Base-by-base conservation (phyloP, 768 basidiomycete genomes). In the Lactarius hatsudake region DNA sequence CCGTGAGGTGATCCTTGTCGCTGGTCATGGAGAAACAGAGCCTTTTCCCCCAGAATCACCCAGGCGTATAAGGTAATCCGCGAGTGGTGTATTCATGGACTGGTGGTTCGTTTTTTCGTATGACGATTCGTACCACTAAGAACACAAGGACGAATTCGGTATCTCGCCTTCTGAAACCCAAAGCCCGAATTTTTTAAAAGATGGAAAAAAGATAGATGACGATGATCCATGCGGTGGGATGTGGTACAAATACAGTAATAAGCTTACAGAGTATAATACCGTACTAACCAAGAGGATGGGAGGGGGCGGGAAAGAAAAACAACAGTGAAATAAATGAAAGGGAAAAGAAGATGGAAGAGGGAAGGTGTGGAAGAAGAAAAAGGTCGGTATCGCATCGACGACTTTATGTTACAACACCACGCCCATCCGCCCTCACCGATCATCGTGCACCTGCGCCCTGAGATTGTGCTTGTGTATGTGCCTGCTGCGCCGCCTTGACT, bases 401-500 rank as follows among this genome's bases (percentile, higher is more conserved):
- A 23, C 20, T 30, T n/a, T 45, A 15, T 34, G n/a, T 15, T n/a
- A n/a, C 45, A n/a, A 40, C n/a, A 18, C 23, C 10, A 18, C 20
- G n/a, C 13, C 32, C 42, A 12, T 34, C 40, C 30, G 7, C 15
- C 32, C 42, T 34, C 18, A 36, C 64, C 38, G 20, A 30, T 59
- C 40, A 67, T 15, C 66, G 66, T 30, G 66, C 48, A 30, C 66
- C 62, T 17, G 66, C 57, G 10, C 66, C 66, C 45, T 73, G 70
- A 9, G 59, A 53, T 23, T 74, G 71, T 6, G 72, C 56, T 9
- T 71, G 71, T 1, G 34, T 54, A 5, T 67, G 65, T 10, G 70
- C 56, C 6, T 70, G 54, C 8, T 67, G 58, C 5, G 66, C 59
- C 12, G 59, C 65, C n/a, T 67, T 59, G 51, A 18, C 63, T 38